phyloP scores from a whole-genome alignment of 2,329 filamentous ascomycete genomes.

The Aspergillus tamarii region DNA sequence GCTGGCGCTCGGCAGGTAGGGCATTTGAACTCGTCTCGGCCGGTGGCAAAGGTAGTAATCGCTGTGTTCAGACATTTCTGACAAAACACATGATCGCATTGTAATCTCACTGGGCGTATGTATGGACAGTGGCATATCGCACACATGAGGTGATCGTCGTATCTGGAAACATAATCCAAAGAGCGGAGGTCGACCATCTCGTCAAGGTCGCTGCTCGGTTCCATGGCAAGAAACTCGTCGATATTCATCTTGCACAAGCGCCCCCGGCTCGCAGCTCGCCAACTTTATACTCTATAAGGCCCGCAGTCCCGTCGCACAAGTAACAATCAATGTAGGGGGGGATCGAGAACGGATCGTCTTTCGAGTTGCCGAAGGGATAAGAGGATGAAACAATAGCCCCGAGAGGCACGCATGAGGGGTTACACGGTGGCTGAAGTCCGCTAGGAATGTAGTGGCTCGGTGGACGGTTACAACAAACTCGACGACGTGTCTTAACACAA shows the following conservation, averaged over 20 bases:
- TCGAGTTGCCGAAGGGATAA: constrained; percentile 20
- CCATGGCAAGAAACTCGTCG: constrained; percentile 36
- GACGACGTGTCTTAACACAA: constrained; percentile 10
- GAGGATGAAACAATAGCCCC: constrained; percentile 27
- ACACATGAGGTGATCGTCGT: constrained; percentile 65
- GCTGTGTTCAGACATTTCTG: constrained; percentile 58
- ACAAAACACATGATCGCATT: constrained; percentile 69
- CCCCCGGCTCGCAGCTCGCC: not conserved
- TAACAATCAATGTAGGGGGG: constrained; percentile 8
- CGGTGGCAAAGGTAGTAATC: constrained; percentile 41
- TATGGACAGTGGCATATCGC: constrained; percentile 67
- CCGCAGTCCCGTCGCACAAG: not conserved
- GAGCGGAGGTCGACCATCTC: constrained; percentile 56
- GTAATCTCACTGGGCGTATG: constrained; percentile 59
- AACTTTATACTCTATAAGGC: not conserved
- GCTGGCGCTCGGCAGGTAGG: constrained; percentile 60
- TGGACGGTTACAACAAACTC: not conserved
- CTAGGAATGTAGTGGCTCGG: not conserved
- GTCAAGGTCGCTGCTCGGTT: constrained; percentile 31
- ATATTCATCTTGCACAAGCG: constrained; percentile 33
- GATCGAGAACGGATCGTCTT: constrained; percentile 20
- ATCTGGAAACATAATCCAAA: constrained; percentile 60
- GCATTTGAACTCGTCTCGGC: constrained; percentile 50
- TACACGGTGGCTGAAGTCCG: constrained; percentile 20
- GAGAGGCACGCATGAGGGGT: constrained; percentile 27